Percentiles rank a stretch among this genome's conserved stretches.
phyloP scores from a whole-genome alignment of 768 basidiomycete genomes.

The Fomitopsis serialis region DNA sequence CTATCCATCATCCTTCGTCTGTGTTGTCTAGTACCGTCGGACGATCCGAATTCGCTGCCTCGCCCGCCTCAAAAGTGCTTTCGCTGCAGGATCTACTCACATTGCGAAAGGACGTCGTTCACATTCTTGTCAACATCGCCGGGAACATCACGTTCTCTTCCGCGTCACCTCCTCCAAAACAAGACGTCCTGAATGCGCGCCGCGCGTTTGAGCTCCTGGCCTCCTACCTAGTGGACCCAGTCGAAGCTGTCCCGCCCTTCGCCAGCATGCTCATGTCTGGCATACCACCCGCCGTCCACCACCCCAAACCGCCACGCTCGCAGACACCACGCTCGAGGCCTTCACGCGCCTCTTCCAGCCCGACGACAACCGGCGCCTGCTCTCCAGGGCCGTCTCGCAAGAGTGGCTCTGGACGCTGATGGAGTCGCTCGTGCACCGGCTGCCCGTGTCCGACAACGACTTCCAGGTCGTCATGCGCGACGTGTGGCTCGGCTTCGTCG shows the following conservation, averaged over 20 bases:
- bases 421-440: conserved; percentile 67
- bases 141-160: conserved; percentile 43
- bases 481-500: conserved; percentile 71
- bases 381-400: conserved; percentile 57
- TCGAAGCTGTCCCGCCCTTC: conserved; percentile 60
- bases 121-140: conserved; percentile 62
- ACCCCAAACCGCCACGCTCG: conserved; percentile 46
- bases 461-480: conserved; percentile 58
- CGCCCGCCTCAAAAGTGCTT: conserved; percentile 50
- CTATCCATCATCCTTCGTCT: conserved; percentile 65
- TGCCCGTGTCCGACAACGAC: conserved; percentile 78
- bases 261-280: conserved; percentile 52
- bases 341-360: conserved; percentile 73
- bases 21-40: conserved; percentile 42
- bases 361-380: conserved; percentile 74
- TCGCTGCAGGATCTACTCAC: conserved; percentile 67
- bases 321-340: conserved; percentile 78
- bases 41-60: conserved; percentile 17
- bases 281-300: conserved; percentile 30
- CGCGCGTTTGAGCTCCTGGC: conserved; percentile 63
- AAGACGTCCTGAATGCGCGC: conserved; percentile 42
- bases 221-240: conserved; percentile 69
- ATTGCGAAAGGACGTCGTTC: conserved; percentile 73
- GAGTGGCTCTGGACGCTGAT: conserved; percentile 58
- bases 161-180: conserved; percentile 32